Conservation (phyloP, 2,329 filamentous ascomycete species). For the Diaporthe destruens region DNA sequence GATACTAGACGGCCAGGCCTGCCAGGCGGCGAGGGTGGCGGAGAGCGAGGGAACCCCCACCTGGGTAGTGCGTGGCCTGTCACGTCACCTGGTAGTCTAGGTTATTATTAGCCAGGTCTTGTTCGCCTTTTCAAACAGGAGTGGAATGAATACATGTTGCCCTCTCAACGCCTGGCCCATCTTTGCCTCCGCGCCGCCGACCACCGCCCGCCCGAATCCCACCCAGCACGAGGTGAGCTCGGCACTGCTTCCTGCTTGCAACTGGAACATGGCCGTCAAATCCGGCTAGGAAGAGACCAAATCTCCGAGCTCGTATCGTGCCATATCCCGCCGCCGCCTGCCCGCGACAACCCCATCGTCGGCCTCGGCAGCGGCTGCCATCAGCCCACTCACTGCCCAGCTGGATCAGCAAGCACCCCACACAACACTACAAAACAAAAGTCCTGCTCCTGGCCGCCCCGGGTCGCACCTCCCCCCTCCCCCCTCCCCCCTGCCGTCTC, state of each 20-base stretch:
- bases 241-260: neutral
- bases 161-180: neutral
- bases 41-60: neutral
- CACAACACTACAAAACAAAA: conserved; percentile 14
- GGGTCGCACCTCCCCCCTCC: conserved; percentile 4
- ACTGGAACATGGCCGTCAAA: conserved; percentile 11
- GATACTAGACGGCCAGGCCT: too few species aligned
- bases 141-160: neutral
- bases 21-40: neutral
- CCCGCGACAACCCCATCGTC: conserved; percentile 7
- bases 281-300: neutral
- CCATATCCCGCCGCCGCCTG: neutral
- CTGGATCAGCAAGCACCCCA: conserved; percentile 5
- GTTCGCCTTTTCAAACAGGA: neutral
- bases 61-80: neutral
- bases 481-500: neutral
- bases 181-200: neutral
- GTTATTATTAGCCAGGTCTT: neutral
- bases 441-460: neutral
- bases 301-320: neutral
- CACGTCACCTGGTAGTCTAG: neutral
- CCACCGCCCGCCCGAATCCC: neutral
- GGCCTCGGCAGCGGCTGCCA: neutral
- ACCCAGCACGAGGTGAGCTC: conserved; percentile 1
- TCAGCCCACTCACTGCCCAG: conserved; percentile 7